Percentiles rank a stretch among this genome's conserved stretches.
phyloP scores from a whole-genome alignment of 345 rosid species.

The Carallia pectinifolia region DNA sequence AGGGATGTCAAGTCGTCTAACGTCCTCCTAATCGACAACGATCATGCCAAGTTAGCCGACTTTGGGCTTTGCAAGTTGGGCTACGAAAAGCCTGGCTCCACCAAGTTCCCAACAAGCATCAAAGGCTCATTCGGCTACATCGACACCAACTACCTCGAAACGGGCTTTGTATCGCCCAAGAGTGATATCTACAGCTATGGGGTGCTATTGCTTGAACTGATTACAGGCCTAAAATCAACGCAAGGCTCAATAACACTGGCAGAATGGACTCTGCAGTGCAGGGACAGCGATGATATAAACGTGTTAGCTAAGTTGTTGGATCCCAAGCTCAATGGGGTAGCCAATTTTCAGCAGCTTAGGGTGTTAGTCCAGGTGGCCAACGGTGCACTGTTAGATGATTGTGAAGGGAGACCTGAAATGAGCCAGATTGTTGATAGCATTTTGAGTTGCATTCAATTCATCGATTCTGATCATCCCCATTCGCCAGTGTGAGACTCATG shows the following conservation, averaged over 20 bases:
- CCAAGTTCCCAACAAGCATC: conserved; percentile 24
- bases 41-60: conserved; percentile 46
- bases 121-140: conserved; percentile 42
- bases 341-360: conserved; percentile 27
- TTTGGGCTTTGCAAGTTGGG: conserved; percentile 50
- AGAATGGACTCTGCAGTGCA: conserved; percentile 38
- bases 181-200: conserved; percentile 46
- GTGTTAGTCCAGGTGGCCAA: conserved; percentile 34
- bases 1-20: conserved; percentile 64
- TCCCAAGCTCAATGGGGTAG: conserved; percentile 39
- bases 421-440: conserved; percentile 23
- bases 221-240: conserved; percentile 37
- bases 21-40: conserved; percentile 31
- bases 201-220: conserved; percentile 37
- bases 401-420: conserved; percentile 42
- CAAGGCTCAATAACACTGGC: conserved; percentile 38
- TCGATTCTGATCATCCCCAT: conserved; percentile 1
- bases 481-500: conserved; percentile 16
- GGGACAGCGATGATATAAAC: conserved; percentile 18
- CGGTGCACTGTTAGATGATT: conserved; percentile 27
- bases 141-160: conserved; percentile 34
- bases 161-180: conserved; percentile 35
- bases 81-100: conserved; percentile 4
- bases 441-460: conserved; percentile 20
- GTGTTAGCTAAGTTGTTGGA: conserved; percentile 32